Conservation (phyloP, 2,329 filamentous ascomycete genomes). For the Alternaria rosae region DNA sequence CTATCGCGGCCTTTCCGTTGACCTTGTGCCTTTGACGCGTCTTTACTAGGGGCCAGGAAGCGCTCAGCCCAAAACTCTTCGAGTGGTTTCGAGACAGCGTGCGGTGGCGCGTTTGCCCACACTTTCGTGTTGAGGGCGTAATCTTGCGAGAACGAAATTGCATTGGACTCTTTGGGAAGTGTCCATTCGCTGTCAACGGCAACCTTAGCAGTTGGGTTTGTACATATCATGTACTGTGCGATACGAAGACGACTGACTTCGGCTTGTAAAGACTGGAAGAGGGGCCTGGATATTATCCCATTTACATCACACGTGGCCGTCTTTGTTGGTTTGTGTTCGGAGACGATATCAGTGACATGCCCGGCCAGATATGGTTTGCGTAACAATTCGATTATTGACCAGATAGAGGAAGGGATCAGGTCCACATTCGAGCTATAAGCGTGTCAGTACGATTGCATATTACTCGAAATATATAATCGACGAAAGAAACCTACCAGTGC, state of each 20-base stretch:
- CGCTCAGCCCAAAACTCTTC: conserved; percentile 40
- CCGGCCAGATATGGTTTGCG: conserved; percentile 28
- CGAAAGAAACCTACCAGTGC: conserved; percentile 37
- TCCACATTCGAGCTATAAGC: conserved; percentile 24
- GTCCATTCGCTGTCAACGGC: conserved; percentile 32
- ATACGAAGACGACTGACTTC: conserved; percentile 36
- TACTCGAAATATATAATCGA: no score
- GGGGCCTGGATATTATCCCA: conserved; percentile 19
- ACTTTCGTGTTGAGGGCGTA: conserved; percentile 30
- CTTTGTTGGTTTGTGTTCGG: conserved; percentile 14
- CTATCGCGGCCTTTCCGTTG: conserved; percentile 1
- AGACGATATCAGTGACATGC: conserved; percentile 20
- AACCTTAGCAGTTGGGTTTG: conserved; percentile 14
- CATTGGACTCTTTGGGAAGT: conserved; percentile 23
- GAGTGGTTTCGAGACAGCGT: conserved; percentile 25
- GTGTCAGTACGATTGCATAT: conserved; percentile 9
- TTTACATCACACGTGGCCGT: conserved; percentile 25
- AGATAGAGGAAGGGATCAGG: conserved; percentile 30
- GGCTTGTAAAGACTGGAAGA: conserved; percentile 35
- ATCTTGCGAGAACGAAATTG: conserved; percentile 33
- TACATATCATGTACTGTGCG: conserved; percentile 20
- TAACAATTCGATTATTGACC: conserved; percentile 34
- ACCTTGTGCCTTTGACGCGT: neutral
- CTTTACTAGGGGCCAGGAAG: conserved; percentile 23
- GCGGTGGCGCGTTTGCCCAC: conserved; percentile 32